phyloP scores from a whole-genome alignment of 352 stramenopile species.

The Pythium rishiriense region DNA sequence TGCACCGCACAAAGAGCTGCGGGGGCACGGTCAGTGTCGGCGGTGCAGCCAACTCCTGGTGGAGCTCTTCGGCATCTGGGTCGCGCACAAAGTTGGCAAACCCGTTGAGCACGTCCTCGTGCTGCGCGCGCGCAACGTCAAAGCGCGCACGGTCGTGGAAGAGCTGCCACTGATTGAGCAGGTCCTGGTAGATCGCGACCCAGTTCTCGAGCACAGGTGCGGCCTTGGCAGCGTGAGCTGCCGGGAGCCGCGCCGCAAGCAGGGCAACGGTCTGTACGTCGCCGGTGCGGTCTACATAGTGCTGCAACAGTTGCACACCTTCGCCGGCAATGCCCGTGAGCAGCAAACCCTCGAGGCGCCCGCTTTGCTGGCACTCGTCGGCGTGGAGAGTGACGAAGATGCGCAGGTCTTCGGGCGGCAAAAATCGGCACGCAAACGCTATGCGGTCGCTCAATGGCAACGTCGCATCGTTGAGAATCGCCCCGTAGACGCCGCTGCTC shows the following conservation, averaged over 20 bases:
- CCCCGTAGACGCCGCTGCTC: conserved; percentile 48
- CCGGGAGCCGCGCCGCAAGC: conserved; percentile 65
- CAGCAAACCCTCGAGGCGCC: conserved; percentile 90
- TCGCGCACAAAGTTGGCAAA: conserved; percentile 64
- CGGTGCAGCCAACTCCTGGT: conserved; percentile 43
- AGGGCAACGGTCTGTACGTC: conserved; percentile 94
- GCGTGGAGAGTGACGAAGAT: conserved; percentile 80
- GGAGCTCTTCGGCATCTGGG: conserved; percentile 44
- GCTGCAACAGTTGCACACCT: conserved; percentile 88
- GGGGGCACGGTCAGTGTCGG: conserved; percentile 63
- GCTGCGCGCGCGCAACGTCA: conserved; percentile 90
- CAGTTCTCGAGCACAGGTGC: conserved; percentile 70
- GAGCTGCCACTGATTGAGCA: conserved; percentile 94
- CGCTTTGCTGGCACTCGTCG: conserved; percentile 76
- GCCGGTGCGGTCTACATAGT: conserved; percentile 87
- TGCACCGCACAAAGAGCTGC: conserved; percentile 94
- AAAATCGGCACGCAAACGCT: conserved; percentile 91
- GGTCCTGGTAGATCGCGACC: conserved; percentile 90
- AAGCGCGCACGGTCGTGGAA: conserved; percentile 92
- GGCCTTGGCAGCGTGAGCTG: conserved; percentile 55
- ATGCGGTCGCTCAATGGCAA: conserved; percentile 89
- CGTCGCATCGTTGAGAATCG: conserved; percentile 85
- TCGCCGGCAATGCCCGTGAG: conserved; percentile 85
- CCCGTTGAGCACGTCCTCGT: conserved; percentile 84
- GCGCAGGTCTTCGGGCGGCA: conserved; percentile 81